phyloP scores from a whole-genome alignment of 441 rosid genomes.

The Euphorbia neoarborescens region DNA sequence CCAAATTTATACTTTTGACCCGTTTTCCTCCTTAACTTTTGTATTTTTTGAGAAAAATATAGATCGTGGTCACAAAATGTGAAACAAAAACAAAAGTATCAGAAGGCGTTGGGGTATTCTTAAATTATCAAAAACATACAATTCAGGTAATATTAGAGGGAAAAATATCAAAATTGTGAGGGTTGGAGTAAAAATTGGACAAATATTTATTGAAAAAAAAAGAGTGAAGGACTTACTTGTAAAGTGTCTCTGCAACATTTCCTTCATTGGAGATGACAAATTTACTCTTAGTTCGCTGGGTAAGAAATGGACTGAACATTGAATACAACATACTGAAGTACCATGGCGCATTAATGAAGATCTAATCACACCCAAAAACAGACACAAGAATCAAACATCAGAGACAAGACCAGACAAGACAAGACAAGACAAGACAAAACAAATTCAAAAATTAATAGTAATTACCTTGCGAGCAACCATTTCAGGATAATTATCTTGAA shows the following conservation, averaged over 20 bases:
- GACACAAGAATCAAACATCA: neutral
- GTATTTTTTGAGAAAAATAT: too few species aligned
- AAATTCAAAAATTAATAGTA: neutral
- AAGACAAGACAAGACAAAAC: neutral
- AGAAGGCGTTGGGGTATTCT: neutral
- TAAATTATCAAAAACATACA: too few species aligned
- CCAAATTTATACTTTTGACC: too few species aligned
- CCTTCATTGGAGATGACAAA: conserved; percentile 87
- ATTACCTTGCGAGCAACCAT: conserved; percentile 94
- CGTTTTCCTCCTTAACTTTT: too few species aligned
- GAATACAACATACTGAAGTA: conserved; percentile 74
- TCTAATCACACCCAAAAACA: conserved; percentile 30
- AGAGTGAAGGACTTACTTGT: conserved; percentile 40
- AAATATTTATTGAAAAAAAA: too few species aligned
- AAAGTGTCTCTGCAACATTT: conserved; percentile 77
- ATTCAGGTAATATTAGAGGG: too few species aligned
- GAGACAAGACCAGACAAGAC: neutral
- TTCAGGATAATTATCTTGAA: conserved; percentile 95
- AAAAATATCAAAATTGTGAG: too few species aligned
- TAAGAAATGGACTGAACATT: conserved; percentile 80
- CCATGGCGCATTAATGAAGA: conserved; percentile 96
- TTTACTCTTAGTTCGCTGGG: conserved; percentile 96
- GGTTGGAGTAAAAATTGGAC: neutral
- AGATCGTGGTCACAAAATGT: too few species aligned
- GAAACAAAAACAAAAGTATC: too few species aligned